These are phyloP conservation scores for Nannizzia gypsea DNA, from an alignment of 2,329 filamentous ascomycete species.

Conservation along the genomic window DNA sequence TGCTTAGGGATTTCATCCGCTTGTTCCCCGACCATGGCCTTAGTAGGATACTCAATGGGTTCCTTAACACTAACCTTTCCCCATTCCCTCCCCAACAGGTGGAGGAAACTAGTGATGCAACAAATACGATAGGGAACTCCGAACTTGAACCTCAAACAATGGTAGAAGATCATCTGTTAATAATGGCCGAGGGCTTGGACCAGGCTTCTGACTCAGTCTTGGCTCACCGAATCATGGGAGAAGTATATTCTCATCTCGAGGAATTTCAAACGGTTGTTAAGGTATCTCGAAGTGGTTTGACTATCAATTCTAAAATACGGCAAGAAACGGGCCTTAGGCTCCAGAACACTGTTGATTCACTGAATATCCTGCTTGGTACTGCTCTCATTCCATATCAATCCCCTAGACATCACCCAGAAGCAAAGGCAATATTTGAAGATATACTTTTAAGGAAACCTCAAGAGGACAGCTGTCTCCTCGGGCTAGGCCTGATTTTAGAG, in stretches of 20 bases:
- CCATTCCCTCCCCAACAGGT: conserved; percentile 51
- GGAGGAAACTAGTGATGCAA: conserved; percentile 33
- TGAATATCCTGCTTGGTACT: conserved; percentile 71
- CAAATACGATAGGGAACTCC: conserved; percentile 29
- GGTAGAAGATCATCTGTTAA: conserved; percentile 64
- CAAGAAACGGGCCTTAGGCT: conserved; percentile 58
- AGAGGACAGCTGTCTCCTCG: conserved; percentile 72
- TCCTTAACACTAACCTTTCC: conserved; percentile 69
- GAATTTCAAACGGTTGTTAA: conserved; percentile 76
- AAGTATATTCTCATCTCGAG: conserved; percentile 73
- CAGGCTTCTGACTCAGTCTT: conserved; percentile 57
- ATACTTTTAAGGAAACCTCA: conserved; percentile 64
- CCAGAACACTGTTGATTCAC: conserved; percentile 57
- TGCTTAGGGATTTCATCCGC: conserved; percentile 68
- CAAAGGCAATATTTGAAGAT: conserved; percentile 70
- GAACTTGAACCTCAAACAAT: conserved; percentile 39
- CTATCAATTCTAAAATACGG: conserved; percentile 48
- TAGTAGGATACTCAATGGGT: conserved; percentile 69
- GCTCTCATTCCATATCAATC: conserved; percentile 81
- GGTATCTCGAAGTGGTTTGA: conserved; percentile 61
- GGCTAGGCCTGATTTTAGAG: conserved; percentile 81
- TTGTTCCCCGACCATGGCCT: conserved; percentile 80
- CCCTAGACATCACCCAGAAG: conserved; percentile 78
- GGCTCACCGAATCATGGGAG: conserved; percentile 68
- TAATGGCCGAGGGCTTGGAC: conserved; percentile 65